Conservation (phyloP, 1,284 basidiomycete genomes). For the Pseudomicrostroma phylloplanum region DNA sequence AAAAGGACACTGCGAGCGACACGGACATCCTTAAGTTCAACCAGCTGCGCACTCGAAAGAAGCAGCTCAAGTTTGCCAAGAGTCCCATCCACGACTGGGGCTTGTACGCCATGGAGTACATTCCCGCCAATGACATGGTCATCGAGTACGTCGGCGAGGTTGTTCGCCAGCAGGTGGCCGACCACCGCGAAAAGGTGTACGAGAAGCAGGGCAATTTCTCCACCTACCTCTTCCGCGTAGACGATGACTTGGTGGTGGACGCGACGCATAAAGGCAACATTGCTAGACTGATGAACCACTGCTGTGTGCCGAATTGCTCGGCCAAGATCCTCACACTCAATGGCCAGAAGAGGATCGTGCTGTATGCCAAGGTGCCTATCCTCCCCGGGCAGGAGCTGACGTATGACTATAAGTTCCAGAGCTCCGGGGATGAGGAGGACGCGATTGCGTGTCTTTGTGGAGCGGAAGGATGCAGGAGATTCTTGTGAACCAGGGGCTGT, state of each 20-base stretch:
- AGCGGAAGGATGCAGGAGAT: conserved; percentile 47
- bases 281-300: conserved; percentile 62
- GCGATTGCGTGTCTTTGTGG: conserved; percentile 54
- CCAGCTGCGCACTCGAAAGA: conserved; percentile 94
- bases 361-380: conserved; percentile 87
- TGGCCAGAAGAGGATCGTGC: conserved; percentile 97
- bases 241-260: conserved; percentile 64
- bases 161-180: conserved; percentile 88
- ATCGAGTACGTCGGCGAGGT: conserved; percentile 99
- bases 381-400: conserved; percentile 60
- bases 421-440: conserved; percentile 43
- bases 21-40: conserved; percentile 82
- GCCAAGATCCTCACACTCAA: conserved; percentile 98
- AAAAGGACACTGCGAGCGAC: conserved; percentile 57
- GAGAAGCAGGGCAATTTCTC: conserved; percentile 63
- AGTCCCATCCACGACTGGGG: conserved; percentile 99
- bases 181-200: conserved; percentile 92
- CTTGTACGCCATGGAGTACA: conserved; percentile 60
- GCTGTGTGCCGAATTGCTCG: conserved; percentile 92
- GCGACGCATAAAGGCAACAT: conserved; percentile 98
- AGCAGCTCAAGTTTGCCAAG: conserved; percentile 89
- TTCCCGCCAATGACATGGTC: conserved; percentile 93
- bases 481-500: conserved; percentile 19
- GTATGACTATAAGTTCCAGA: conserved; percentile 52
- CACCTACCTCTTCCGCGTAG: conserved; percentile 52